Evolutionary conservation across 768 basidiomycete genomes (phyloP), one percentile per base, ranked within the genome.

Genomic region (Mycena pura): DNA sequence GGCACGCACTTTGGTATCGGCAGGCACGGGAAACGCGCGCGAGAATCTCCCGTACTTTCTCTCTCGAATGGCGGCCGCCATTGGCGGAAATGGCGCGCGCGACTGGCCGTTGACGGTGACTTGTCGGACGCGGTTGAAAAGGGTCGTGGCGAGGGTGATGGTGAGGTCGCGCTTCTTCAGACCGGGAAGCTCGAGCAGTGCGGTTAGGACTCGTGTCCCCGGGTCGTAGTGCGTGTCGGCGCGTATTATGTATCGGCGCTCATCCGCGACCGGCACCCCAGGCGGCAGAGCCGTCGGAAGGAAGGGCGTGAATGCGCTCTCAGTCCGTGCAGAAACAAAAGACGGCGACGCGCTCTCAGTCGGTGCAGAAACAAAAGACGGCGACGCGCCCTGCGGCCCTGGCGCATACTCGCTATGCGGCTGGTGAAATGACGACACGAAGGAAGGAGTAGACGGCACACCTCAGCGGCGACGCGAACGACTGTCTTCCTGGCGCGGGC

Each of bases 131-230:
- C 85, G 80, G 64, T 85, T 91, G 77, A 84, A 83, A 56, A 79
- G 71, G 69, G 86, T 86, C 62, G 83, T 86, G 48, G 83, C 82
- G 55, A 92, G 80, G 48, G 79, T 80, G 74, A 91, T 78, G 60
- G 74, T 81, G 51, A 92, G 66, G 67, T 90, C 85, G 62, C 72
- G 72, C 62, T 78, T 83, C 69, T 81, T 82, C 70, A 90, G 77
- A 40, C 90, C 90, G 4, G 90, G 90, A 28, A 91, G 77, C 73
- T 91, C 89, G 69, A 90, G 82, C 75, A 85, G 78, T 50, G 84
- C 86, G 57, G 80, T 81, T 67, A 90, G 74, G 36, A 79, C 69
- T 70, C 80, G 79, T 49, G 80, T 82, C 31, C 79, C 77, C 34
- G 70, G 65, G 69, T 86, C 81, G 76, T 85, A 88, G 69, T 83